Conservation (phyloP, 495 filamentous ascomycete species). For the Chaetomium fimeti region DNA sequence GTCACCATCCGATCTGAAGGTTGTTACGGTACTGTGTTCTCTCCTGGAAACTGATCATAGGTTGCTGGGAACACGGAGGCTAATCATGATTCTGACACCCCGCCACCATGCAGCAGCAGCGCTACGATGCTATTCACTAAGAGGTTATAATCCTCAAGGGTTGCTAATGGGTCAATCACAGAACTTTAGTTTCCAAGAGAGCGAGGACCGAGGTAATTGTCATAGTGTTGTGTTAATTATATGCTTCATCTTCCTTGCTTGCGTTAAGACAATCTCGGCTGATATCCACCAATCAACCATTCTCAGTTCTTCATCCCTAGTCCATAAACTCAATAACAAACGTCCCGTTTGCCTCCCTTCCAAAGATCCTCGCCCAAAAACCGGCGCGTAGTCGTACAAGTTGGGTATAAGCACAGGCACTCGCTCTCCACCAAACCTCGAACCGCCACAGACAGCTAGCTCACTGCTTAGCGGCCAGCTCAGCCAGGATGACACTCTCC, state of each 20-base stretch:
- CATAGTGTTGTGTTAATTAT: neutral
- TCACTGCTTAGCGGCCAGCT: slow-evolving; percentile 52
- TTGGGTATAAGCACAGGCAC: slow-evolving; percentile 1
- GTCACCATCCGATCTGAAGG: neutral
- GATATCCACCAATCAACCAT: neutral
- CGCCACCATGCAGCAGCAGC: no score
- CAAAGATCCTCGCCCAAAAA: neutral
- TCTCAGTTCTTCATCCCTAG: neutral
- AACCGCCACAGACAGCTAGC: neutral
- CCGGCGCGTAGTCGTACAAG: neutral
- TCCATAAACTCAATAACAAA: neutral
- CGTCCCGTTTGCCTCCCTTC: neutral
- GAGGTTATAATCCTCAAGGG: no score
- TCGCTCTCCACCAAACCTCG: neutral
- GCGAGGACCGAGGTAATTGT: neutral
- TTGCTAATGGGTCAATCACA: no score
- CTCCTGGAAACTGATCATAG: neutral
- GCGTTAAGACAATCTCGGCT: neutral
- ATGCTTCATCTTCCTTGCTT: neutral
- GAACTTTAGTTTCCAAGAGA: neutral
- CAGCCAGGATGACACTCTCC: slow-evolving; percentile 70
- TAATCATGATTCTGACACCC: neutral
- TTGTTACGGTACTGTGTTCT: neutral
- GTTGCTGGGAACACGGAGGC: neutral
- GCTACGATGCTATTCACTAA: neutral